Evolutionary conservation across 2,329 filamentous ascomycete genomes (phyloP).

Genomic region (Aspergillus brunneoviolaceus): DNA sequence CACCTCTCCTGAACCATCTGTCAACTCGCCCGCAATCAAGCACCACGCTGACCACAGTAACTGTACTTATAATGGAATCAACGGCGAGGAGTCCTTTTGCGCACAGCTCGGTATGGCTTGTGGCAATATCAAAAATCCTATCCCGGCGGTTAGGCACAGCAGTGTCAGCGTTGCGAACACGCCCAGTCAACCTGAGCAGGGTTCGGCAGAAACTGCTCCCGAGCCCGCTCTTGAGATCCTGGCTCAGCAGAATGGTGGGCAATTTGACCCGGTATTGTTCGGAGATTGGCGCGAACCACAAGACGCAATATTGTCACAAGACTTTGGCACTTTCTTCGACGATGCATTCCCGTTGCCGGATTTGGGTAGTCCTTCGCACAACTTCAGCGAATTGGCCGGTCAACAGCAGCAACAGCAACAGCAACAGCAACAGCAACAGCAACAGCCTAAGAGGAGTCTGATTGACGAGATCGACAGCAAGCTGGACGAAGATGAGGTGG

Average conservation of each 20-base stretch:
- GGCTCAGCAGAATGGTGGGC: conserved; percentile 74
- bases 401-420: conserved; percentile 24
- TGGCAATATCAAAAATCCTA: conserved; percentile 46
- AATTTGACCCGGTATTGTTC: conserved; percentile 89
- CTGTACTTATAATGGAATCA: conserved; percentile 30
- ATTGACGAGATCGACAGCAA: conserved; percentile 72
- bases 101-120: conserved; percentile 46
- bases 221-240: conserved; percentile 61
- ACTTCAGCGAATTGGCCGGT: conserved; percentile 38
- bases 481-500: conserved; percentile 67
- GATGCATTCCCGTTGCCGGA: conserved; percentile 78
- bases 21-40: conserved; percentile 44
- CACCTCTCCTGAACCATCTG: conserved; percentile 50
- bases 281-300: conserved; percentile 90
- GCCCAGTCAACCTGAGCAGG: conserved; percentile 19
- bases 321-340: conserved; percentile 70
- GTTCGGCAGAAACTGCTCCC: neutral
- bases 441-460: conserved; percentile 63
- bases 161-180: conserved; percentile 32
- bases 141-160: conserved; percentile 40
- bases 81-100: conserved; percentile 49
- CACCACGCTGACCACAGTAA: conserved; percentile 31
- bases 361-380: conserved; percentile 78
- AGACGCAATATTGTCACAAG: conserved; percentile 70
- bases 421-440: conserved; percentile 30